Evolutionary conservation across 306 rosid species (phyloP), one percentile per base, ranked within the genome.

Genomic region (Trifolium repens): DNA sequence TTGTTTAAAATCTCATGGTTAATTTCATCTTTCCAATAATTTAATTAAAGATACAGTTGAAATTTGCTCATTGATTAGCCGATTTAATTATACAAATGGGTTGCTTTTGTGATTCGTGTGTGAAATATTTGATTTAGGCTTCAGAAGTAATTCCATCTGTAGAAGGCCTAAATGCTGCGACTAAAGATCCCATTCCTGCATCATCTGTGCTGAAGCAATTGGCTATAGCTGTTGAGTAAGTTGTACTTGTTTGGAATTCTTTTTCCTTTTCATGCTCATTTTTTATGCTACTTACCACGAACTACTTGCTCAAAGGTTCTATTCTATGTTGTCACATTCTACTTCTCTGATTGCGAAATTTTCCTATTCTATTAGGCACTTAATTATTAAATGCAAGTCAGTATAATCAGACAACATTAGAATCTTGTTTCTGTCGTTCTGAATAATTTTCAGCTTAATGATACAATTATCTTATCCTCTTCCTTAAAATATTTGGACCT

Each of bases 201-300:
- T 69, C 88, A 15, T 81, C 90, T 64, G 96, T 86, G 65, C 66
- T 96, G 61, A 92, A 88, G 84, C 99, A 96, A 79, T 69, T 96
- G 92, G 96, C 96, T 76, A 49, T 77, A 55, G 98, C 96, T 81
- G 82, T 90, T 58, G 96, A 96, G 99, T 96, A 87, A 90, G 99
- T 89, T 79, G 59, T 70, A 52, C 57, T 64, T 75, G 54, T 47
- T 62, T 63, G 77, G 50, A 62, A 44, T 10, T 79, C 78, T 75
- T 60, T 81, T 67, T 11, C 77, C 37, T 67, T 75, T 19, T 40
- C 30, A 32, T 76, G 69, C 52, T 66, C 71, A 35, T 12, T 72
- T 67, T 75, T 70, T 69, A 73, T 71, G 26, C 62, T 13, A 13
- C 57, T 74, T 44, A 68, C 58, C 67, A 67, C 67, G 73, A 53